A percentile compares a stretch with the other conserved stretches of the same genome.
phyloP scores from a whole-genome alignment of 352 stramenopile genomes.

The Elongisporangium undulatum region DNA sequence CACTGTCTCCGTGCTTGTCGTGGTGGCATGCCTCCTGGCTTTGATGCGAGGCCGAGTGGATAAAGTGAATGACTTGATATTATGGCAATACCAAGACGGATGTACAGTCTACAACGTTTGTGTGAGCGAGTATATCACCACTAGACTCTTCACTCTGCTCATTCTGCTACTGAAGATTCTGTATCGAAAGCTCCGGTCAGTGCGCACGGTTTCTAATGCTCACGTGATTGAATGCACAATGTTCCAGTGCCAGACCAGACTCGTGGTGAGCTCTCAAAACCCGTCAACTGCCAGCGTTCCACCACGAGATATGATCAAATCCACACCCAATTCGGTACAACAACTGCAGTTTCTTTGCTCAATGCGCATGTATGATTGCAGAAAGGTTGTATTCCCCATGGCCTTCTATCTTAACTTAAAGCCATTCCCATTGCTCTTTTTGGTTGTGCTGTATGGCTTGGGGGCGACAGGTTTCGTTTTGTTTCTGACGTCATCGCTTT shows the following conservation, averaged over 20 bases:
- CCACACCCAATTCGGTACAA: too few species aligned
- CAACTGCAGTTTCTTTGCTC: too few species aligned
- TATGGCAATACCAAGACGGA: conserved; percentile 12
- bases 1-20: not conserved
- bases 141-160: conserved; percentile 16
- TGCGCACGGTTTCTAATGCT: too few species aligned
- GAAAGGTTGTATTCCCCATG: too few species aligned
- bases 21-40: conserved; percentile 16
- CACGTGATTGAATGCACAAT: conserved; percentile 1
- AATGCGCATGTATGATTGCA: too few species aligned
- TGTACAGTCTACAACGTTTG: conserved; percentile 11
- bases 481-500: too few species aligned
- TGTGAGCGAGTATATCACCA: conserved; percentile 14
- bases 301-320: too few species aligned
- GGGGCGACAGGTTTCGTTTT: conserved; percentile 5
- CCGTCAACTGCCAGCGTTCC: too few species aligned
- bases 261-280: conserved; percentile 1
- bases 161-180: conserved; percentile 23
- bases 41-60: conserved; percentile 19
- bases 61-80: conserved; percentile 10
- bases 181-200: conserved; percentile 14
- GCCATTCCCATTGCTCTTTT: too few species aligned
- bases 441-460: too few species aligned
- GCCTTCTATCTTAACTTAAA: too few species aligned
- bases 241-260: conserved; percentile 12